Evolutionary conservation across 768 basidiomycete species (phyloP).

Genomic region (Suillus clintonianus): DNA sequence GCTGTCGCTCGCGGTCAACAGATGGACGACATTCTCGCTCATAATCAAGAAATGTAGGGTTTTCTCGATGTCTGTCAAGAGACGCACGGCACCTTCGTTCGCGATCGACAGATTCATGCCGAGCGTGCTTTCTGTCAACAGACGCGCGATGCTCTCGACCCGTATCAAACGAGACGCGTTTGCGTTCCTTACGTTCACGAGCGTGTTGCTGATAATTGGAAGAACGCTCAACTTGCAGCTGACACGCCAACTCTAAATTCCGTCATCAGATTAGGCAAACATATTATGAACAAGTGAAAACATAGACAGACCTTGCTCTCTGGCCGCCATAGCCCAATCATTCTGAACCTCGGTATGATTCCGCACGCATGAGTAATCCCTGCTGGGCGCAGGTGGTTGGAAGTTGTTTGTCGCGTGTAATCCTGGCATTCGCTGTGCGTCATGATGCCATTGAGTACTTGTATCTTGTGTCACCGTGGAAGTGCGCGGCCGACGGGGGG

Average conservation of each 20-base stretch:
- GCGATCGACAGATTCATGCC: neutral
- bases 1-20: neutral
- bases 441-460: neutral
- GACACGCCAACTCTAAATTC: conserved; percentile 5
- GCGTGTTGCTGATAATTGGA: conserved; percentile 2
- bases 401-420: neutral
- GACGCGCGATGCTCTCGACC: neutral
- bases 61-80: conserved; percentile 2
- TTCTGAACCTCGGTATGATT: neutral
- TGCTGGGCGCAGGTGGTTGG: conserved; percentile 3
- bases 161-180: neutral
- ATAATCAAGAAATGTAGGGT: neutral
- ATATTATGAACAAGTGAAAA: neutral
- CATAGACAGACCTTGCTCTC: conserved; percentile 10
- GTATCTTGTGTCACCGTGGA: neutral
- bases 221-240: neutral
- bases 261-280: neutral
- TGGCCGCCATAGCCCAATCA: neutral
- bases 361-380: conserved; percentile 1
- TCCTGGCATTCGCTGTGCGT: neutral
- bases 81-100: neutral
- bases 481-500: neutral
- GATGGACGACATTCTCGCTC: neutral
- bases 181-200: conserved; percentile 1
- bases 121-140: neutral